Evolutionary conservation across 1,284 basidiomycete genomes (phyloP), one percentile per base, ranked within the genome.

Genomic region (Trichosporon sp.): DNA sequence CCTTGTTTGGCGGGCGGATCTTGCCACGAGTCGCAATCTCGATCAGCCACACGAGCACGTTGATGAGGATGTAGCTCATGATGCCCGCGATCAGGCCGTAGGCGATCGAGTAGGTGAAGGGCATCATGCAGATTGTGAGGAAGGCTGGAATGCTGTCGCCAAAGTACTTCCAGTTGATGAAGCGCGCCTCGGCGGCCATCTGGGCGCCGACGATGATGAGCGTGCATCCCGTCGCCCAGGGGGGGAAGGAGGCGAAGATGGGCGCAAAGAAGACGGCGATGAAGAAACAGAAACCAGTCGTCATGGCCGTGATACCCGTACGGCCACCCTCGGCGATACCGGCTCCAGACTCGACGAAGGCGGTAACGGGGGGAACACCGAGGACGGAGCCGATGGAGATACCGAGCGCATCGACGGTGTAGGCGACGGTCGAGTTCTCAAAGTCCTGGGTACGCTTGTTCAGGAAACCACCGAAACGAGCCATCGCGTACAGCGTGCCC

Each of bases 401-500:
- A 59, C 74, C 74, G 27, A 67, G 65, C 0, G 74, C 74, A 64
- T 77, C 75, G 63, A 91, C 85, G 70, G 89, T 90, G 81, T 92
- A 94, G 5, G 91, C 92, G 61, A 90, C 83, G 5, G 89, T 92
- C 23, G 88, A 90, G 68, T 88, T 86, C 80, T 95, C 92, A 73
- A 95, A 95, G 79, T 95, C 92, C 65, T 91, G 83, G 16, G 91
- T 92, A 14, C 89, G 85, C 1, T 88, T 89, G 76, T 94, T 88
- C 63, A 90, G 89, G 11, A 95, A 85, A 23, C 90, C 90, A n/a
- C 92, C 91, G 70, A 93, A 92, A 74, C 90, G 91, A 59, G 91
- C 89, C 92, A 95, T 94, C 49, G 92, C 88, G 79, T 92, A 92
- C 11, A 94, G 81, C 2, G 92, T 93, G 74, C 91, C 89, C 57